Base-by-base conservation (phyloP, 441 rosid species). In the Isatis lusitanica region DNA sequence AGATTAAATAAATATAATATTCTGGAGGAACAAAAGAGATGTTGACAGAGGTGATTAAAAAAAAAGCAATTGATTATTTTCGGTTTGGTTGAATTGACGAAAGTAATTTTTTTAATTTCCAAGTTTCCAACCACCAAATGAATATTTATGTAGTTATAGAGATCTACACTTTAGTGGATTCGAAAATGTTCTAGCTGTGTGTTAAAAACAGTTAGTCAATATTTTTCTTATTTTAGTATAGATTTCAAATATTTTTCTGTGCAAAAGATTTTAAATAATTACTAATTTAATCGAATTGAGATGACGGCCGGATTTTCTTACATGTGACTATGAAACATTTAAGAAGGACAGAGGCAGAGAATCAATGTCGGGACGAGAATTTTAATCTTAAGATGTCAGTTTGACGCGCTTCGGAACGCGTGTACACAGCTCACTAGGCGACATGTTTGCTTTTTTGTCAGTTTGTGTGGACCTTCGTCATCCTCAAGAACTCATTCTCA, bases 351-450 rank as follows among this genome's bases (percentile, higher is more conserved):
- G 70, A 62, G 46, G 59, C 59, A 69, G 79, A 69, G 77, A 68
- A 78, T 68, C 81, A 52, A 62, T 75, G 79, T 75, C 74, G 70
- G 74, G 52, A 75, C 65, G 74, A 43, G 50, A n/a, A 68, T 47
- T 66, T 50, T 59, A 58, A 66, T 69, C 66, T 66, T 35, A 64
- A 53, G 71, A 56, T 66, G 78, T 26, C 51, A 75, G 40, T 63
- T 47, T 62, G 79, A 79, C 84, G 78, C 76, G 66, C 79, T 73
- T 73, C 6, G 65, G 52, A 2, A 26, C 50, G 51, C 26, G 59
- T 68, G 58, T 35, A 44, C 70, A 75, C 70, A 75, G 8, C 18
- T 62, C 74, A 75, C 74, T 43, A 62, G 60, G 65, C 51, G 66
- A 69, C 74, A 69, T 47, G 26, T 0, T 44, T 75, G 11, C 69